Conservation (phyloP, 306 rosid species). For the Canavalia ensiformis region DNA sequence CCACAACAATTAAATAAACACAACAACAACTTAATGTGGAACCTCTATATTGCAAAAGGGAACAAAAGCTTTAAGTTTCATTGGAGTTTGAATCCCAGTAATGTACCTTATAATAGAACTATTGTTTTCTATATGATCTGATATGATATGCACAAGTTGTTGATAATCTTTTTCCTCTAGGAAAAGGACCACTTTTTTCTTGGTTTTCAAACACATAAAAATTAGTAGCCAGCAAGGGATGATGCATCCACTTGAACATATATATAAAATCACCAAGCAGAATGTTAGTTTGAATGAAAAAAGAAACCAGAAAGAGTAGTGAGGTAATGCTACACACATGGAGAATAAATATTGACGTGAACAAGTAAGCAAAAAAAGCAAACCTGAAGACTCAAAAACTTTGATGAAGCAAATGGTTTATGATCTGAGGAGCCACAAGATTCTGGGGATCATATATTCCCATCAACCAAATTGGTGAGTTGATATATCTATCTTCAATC, state of each 20-base stretch:
- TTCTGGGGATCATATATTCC: constrained; percentile 11
- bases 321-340: not conserved
- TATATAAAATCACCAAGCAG: constrained; percentile 13
- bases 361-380: constrained; percentile 13
- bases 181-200: constrained; percentile 47
- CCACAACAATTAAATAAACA: constrained; percentile 46
- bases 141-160: constrained; percentile 18
- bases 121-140: not conserved
- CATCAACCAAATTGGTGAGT: constrained; percentile 42
- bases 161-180: constrained; percentile 4
- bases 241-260: constrained; percentile 29
- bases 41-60: constrained; percentile 28
- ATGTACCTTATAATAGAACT: constrained; percentile 40
- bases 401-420: constrained; percentile 38
- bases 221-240: not conserved
- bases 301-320: constrained; percentile 17
- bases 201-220: constrained; percentile 1
- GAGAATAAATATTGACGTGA: constrained; percentile 35
- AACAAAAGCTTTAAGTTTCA: constrained; percentile 13
- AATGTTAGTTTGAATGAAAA: constrained; percentile 1
- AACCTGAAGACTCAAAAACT: constrained; percentile 33
- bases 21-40: constrained; percentile 34
- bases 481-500: constrained; percentile 6
- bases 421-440: not conserved
- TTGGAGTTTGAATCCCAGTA: constrained; percentile 45